phyloP scores from a whole-genome alignment of 1,284 basidiomycete species.

The Rugiboletus extremiorientalis region DNA sequence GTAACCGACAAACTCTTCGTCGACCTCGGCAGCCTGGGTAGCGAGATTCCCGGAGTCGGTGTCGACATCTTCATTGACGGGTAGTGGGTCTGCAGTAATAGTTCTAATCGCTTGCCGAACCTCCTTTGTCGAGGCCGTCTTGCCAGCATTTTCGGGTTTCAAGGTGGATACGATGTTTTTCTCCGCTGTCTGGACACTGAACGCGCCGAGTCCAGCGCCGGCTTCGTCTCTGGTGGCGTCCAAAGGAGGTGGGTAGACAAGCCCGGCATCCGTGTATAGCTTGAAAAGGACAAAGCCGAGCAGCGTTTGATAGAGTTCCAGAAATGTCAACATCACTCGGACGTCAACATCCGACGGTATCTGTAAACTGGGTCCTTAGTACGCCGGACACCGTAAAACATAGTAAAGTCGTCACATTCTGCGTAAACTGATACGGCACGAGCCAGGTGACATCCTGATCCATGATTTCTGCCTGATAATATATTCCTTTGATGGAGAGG shows the following conservation, averaged over 20 bases:
- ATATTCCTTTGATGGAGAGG: constrained; percentile 97
- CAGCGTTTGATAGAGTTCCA: constrained; percentile 97
- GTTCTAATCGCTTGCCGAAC: constrained; percentile 74
- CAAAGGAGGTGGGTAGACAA: constrained; percentile 93
- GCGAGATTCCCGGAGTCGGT: constrained; percentile 37
- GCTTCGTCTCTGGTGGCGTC: constrained; percentile 84
- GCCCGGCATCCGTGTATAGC: constrained; percentile 91
- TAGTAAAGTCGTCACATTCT: constrained; percentile 62
- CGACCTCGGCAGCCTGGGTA: constrained; percentile 39
- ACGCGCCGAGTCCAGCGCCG: constrained; percentile 90
- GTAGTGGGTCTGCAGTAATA: constrained; percentile 43
- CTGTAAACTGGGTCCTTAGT: constrained; percentile 43
- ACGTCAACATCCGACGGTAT: constrained; percentile 96
- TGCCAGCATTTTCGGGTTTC: constrained; percentile 52
- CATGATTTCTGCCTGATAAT: constrained; percentile 95
- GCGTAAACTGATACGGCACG: constrained; percentile 97
- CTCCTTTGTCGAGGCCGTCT: constrained; percentile 63
- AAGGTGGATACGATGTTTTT: constrained; percentile 31
- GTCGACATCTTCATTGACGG: constrained; percentile 39
- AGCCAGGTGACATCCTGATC: constrained; percentile 96
- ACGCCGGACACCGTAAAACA: not conserved
- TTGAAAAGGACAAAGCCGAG: constrained; percentile 97
- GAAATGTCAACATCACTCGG: constrained; percentile 97
- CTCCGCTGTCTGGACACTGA: constrained; percentile 67
- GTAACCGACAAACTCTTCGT: constrained; percentile 72